phyloP scores from a whole-genome alignment of 2,329 filamentous ascomycete genomes.

The Fusarium oxysporum region DNA sequence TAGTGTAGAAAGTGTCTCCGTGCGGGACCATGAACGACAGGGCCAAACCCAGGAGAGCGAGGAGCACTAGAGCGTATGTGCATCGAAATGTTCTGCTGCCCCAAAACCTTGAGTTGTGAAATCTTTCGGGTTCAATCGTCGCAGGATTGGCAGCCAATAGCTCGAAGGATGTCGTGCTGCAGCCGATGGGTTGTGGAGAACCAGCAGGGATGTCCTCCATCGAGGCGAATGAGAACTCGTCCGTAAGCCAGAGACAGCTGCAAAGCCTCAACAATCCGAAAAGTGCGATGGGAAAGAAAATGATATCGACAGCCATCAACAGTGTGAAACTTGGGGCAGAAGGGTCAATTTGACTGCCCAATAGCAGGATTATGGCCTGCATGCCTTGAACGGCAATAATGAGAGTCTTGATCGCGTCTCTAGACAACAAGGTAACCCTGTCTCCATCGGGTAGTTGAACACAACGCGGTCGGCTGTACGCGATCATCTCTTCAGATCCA shows the following conservation, averaged over 20 bases:
- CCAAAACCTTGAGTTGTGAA: background rate
- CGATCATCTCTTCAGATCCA: constrained; percentile 16
- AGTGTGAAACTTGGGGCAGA: background rate
- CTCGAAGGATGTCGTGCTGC: background rate
- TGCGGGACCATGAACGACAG: background rate
- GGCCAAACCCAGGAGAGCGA: background rate
- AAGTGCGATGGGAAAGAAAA: constrained; percentile 14
- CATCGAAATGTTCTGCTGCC: background rate
- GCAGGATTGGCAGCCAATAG: background rate
- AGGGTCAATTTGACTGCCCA: background rate
- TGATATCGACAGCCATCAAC: constrained; percentile 14
- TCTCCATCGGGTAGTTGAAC: constrained; percentile 3
- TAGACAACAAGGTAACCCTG: background rate
- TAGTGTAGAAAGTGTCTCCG: background rate
- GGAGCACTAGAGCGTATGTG: background rate
- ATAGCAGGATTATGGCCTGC: background rate
- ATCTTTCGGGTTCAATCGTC: background rate
- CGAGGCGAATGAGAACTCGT: constrained; percentile 2
- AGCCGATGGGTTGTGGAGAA: background rate
- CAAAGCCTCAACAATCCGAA: constrained; percentile 15
- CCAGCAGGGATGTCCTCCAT: background rate
- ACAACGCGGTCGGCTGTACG: background rate
- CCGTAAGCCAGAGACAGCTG: background rate
- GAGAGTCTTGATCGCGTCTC: background rate
- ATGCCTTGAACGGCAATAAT: constrained; percentile 14